Conservation (phyloP, 305 asterid species). For the Fraxinus ornus region DNA sequence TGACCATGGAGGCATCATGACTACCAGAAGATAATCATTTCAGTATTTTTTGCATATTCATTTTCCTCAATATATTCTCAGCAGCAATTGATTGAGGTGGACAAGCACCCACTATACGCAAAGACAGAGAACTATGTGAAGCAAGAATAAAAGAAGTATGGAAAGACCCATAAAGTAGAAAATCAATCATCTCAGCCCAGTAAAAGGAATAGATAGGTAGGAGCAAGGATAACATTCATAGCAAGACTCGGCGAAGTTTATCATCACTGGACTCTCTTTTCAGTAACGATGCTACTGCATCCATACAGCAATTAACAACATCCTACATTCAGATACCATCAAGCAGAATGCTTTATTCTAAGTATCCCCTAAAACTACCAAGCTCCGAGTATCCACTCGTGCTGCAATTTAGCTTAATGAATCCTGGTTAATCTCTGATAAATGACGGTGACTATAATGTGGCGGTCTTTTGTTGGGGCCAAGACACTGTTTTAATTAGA, state of each 20-base stretch:
- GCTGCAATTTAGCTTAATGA: not conserved
- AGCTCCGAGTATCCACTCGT: not conserved
- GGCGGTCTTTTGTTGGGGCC: not conserved
- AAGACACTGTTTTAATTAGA: not conserved
- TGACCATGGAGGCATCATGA: constrained; percentile 24
- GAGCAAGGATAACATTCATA: not conserved
- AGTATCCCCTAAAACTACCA: not conserved
- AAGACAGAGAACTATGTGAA: constrained; percentile 6
- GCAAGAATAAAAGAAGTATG: not conserved
- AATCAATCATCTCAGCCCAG: not conserved
- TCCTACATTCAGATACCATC: not conserved
- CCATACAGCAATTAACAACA: not conserved
- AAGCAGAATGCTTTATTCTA: not conserved
- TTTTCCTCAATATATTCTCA: constrained; percentile 24
- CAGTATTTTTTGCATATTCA: constrained; percentile 25
- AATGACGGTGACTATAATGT: not conserved
- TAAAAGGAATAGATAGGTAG: not conserved
- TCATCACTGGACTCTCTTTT: not conserved
- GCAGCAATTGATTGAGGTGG: constrained; percentile 33
- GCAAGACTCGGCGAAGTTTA: not conserved
- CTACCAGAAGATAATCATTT: constrained; percentile 27
- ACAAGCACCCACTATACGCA: constrained; percentile 39
- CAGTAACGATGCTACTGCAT: not conserved
- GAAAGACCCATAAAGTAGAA: constrained; percentile 1
- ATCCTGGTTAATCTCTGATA: not conserved